These are phyloP conservation scores for Phoma sp. DNA, from an alignment of 2,329 filamentous ascomycete species.

Conservation along the genomic window DNA sequence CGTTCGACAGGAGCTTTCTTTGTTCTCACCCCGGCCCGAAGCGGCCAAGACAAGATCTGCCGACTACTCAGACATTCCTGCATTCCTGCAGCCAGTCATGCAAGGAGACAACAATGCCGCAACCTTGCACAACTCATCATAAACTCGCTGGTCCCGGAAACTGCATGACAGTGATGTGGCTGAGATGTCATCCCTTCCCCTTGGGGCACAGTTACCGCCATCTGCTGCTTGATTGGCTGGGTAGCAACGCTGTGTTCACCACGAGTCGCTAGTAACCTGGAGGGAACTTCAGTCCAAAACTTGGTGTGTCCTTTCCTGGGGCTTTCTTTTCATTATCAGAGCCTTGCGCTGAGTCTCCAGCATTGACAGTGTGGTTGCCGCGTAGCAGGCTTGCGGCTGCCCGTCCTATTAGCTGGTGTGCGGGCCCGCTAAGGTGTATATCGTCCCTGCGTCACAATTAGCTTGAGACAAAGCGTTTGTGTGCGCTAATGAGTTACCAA, in stretches of 20 bases:
- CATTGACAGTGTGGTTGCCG: slow-evolving; percentile 41
- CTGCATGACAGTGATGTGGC: slow-evolving; percentile 19
- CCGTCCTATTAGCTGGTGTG: slow-evolving; percentile 46
- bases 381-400: slow-evolving; percentile 45
- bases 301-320: slow-evolving; percentile 17
- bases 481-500: slow-evolving; percentile 37
- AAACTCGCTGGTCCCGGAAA: slow-evolving; percentile 26
- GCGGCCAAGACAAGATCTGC: slow-evolving; percentile 41
- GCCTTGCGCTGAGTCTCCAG: slow-evolving; percentile 18
- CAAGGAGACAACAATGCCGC: slow-evolving; percentile 46
- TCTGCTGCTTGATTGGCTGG: not conserved
- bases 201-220: slow-evolving; percentile 6
- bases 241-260: slow-evolving; percentile 10
- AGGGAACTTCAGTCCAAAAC: slow-evolving; percentile 43
- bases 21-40: slow-evolving; percentile 43
- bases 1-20: slow-evolving; percentile 44
- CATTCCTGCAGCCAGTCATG: slow-evolving; percentile 37
- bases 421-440: slow-evolving; percentile 43
- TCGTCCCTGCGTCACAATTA: slow-evolving; percentile 45
- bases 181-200: slow-evolving; percentile 28
- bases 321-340: slow-evolving; percentile 20
- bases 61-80: slow-evolving; percentile 45
- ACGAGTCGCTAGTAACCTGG: slow-evolving; percentile 41
- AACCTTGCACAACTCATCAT: slow-evolving; percentile 18
- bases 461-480: slow-evolving; percentile 44